Base-by-base conservation (phyloP, 2,329 filamentous ascomycete genomes). In the Pestalotiopsis sp. region DNA sequence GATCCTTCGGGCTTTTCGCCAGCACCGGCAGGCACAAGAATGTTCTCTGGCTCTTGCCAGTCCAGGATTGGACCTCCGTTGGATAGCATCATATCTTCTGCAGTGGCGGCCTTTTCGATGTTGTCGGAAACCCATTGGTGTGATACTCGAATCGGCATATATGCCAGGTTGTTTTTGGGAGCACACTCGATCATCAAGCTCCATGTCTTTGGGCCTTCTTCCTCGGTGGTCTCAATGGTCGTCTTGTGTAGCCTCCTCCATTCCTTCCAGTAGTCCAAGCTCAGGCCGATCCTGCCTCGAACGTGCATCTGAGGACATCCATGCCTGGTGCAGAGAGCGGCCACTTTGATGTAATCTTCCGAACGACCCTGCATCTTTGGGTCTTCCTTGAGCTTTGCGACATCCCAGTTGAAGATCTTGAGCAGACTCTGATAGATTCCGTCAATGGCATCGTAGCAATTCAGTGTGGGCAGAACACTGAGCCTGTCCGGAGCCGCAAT, bases 261-360 rank as follows among this genome's bases (percentile, higher is more conserved):
- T 73, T 91, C 86, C 78, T 89, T 91, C 93, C 93, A 96, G 78
- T 95, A 97, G 72, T 94, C 91, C 52, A 96, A 74, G 63, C 87
- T 89, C 68, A 95, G 81, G 1, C 93, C 93, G 31, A 95, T 82
- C 64, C 86, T 87, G 25, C 86, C 86, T 65, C 89, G 84, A 14
- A 86, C 86, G 79, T 96, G 92, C 87, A 95, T 92, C 38, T 86
- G 82, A 0, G 93, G 93, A 38, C 85, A 85, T 2, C 93, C 93
- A 76, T 92, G 91, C 71, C 86, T 89, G 68, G 87, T 88, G 76
- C 92, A 94, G 79, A 93, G 86, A 61, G 89, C 90, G 65, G 86
- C 81, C n/a, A 85, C 81, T 58, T 85, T 83, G 12, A 90, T 78
- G 52, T 80, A 83, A n/a, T 84, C 80, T 38, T 87, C 84, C 2